Percentiles rank a stretch among this genome's conserved stretches.
phyloP scores from a whole-genome alignment of 352 stramenopile species.

The Plasmopara viticola region DNA sequence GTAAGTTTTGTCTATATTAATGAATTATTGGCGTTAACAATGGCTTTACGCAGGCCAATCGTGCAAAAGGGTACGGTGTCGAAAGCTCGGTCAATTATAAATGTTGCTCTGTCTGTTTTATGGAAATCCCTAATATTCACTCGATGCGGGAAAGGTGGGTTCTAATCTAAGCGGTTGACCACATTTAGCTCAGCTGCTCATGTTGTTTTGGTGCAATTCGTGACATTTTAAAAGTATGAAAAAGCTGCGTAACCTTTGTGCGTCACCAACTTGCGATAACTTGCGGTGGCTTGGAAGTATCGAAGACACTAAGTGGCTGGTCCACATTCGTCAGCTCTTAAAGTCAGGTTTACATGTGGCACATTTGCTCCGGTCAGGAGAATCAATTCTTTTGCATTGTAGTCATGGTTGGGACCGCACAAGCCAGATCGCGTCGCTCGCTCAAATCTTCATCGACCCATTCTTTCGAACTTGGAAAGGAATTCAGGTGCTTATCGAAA shows the following conservation, averaged over 20 bases:
- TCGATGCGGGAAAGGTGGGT: too few relatives aligned
- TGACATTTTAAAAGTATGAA: conserved; percentile 41
- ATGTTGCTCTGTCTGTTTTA: too few relatives aligned
- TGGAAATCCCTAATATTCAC: too few relatives aligned
- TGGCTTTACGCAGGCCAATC: too few relatives aligned
- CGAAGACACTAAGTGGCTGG: conserved; percentile 96
- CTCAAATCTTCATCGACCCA: conserved; percentile 68
- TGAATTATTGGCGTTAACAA: too few relatives aligned
- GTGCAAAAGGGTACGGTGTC: too few relatives aligned
- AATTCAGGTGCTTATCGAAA: conserved; percentile 79
- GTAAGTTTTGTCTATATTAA: conserved; percentile 13
- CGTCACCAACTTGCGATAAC: conserved; percentile 86
- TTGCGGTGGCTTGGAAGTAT: conserved; percentile 88
- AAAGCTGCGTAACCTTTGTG: conserved; percentile 61
- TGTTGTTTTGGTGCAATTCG: too few relatives aligned
- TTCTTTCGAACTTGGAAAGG: conserved; percentile 76
- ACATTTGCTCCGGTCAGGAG: conserved; percentile 85
- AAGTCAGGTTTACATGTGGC: conserved; percentile 89
- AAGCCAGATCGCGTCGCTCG: conserved; percentile 80
- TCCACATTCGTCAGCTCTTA: conserved; percentile 92
- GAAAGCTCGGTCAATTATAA: too few relatives aligned
- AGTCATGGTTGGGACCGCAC: conserved; percentile 86
- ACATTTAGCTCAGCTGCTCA: too few relatives aligned
- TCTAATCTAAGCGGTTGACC: too few relatives aligned
- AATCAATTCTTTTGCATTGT: conserved; percentile 77